phyloP scores from a whole-genome alignment of 371 early-diverging fungal genomes.

The Apophysomyces variabilis region DNA sequence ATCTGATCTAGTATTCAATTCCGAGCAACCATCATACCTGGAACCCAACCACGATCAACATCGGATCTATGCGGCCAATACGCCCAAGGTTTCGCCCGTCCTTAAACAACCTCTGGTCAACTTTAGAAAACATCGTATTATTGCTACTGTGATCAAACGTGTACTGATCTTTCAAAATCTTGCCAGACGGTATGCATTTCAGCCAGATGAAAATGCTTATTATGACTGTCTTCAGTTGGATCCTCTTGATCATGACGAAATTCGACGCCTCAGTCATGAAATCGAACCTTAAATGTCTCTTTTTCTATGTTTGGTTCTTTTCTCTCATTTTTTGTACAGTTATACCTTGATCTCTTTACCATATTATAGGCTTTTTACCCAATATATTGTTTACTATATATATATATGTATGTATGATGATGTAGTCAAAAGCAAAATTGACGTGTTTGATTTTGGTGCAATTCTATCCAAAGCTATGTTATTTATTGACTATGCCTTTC shows the following conservation, averaged over 20 bases:
- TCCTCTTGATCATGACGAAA: slow-evolving; percentile 36
- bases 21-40: slow-evolving; percentile 62
- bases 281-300: slow-evolving; percentile 16
- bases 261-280: slow-evolving; percentile 35
- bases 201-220: slow-evolving; percentile 46
- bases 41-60: slow-evolving; percentile 40
- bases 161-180: slow-evolving; percentile 64
- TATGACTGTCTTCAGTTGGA: slow-evolving; percentile 40
- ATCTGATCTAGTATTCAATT: slow-evolving; percentile 69
- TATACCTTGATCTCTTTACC: background rate
- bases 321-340: background rate
- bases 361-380: background rate
- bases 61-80: slow-evolving; percentile 30
- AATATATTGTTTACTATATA: background rate
- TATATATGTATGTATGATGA: background rate
- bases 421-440: background rate
- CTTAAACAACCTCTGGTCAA: slow-evolving; percentile 62
- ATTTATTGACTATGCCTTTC: background rate
- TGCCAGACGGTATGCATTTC: slow-evolving; percentile 62
- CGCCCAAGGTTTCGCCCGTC: slow-evolving; percentile 21
- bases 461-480: too few species aligned
- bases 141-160: slow-evolving; percentile 67
- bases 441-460: too few species aligned
- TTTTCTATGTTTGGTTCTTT: background rate
- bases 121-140: slow-evolving; percentile 66